Base-by-base conservation (phyloP, 2,329 filamentous ascomycete genomes). In the Talaromyces rugulosus region DNA sequence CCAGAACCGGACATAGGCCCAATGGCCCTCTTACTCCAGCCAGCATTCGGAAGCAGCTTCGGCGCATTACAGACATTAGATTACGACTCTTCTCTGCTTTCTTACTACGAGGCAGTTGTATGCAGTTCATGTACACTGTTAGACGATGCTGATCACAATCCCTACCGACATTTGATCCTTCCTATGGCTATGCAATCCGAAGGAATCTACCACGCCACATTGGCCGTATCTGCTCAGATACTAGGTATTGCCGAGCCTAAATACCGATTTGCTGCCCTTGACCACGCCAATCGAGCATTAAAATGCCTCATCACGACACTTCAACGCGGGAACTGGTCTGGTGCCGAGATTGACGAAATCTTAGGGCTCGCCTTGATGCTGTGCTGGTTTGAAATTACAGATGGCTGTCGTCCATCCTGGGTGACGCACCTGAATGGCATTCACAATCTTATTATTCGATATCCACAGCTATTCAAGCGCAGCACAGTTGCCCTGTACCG, bases 361-460 rank as follows among this genome's bases (percentile, higher is more conserved):
- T 55, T 71, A 5, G 67, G 67, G 8, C 56, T 70, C 1, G 67
- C 68, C 34, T 58, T 71, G 23, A 72, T 72, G 68, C 42, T 72
- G 23, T 71, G 69, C 40, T 71, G 68, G 68, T 71, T 69, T 28
- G 69, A 71, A 66, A 70, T 71, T n/a, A 70, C 69, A 7, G 68
- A 72, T 56, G 62, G 63, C n/a, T 69, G 70, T 56, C 64, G 67
- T 36, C 62, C 70, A 4, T 69, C 69, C 8, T 71, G 67, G 69
- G 67, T 71, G 2, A 67, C 66, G 5, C 69, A 71, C 57, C 61
- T 71, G 6, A 67, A 65, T 16, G 70, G 70, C 1, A 69, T 71
- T 34, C 67, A 68, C 44, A 59, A 65, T 31, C 54, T 71, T 0
- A 68, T 71, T 52, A 36, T 11, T 11, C 34, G 66, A 66, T 30